Evolutionary conservation across 1,284 basidiomycete genomes (phyloP).

Genomic region (Ganoderma sinense): DNA sequence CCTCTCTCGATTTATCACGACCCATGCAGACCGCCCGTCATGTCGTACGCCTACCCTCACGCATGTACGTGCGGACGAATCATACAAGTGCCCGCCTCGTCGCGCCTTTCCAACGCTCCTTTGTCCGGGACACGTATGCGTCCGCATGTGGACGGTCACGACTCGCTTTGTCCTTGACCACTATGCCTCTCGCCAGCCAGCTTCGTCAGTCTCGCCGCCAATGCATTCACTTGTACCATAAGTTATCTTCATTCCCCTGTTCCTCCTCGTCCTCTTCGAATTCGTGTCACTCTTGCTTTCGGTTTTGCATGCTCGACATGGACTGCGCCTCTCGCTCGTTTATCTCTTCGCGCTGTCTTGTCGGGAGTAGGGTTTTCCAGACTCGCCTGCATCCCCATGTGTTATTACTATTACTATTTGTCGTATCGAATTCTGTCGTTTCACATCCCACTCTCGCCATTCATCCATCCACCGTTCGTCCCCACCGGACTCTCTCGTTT

Average conservation of each 20-base stretch:
- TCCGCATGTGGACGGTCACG: conserved; percentile 22
- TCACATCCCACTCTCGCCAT: not conserved
- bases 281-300: conserved; percentile 30
- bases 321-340: conserved; percentile 25
- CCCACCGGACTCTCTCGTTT: not conserved
- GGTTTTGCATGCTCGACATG: conserved; percentile 21
- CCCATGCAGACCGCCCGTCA: conserved; percentile 10
- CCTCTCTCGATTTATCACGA: conserved; percentile 26
- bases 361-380: conserved; percentile 26
- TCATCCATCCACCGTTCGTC: not conserved
- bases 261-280: conserved; percentile 19
- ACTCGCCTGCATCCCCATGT: conserved; percentile 33
- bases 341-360: conserved; percentile 29
- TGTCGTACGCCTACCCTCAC: conserved; percentile 17
- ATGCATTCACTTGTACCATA: conserved; percentile 26
- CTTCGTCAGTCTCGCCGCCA: conserved; percentile 25
- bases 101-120: conserved; percentile 31
- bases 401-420: conserved; percentile 31
- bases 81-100: conserved; percentile 25
- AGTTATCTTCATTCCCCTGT: conserved; percentile 25
- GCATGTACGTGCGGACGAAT: conserved; percentile 8
- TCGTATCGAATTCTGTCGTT: conserved; percentile 4
- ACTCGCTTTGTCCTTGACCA: conserved; percentile 33
- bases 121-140: conserved; percentile 33
- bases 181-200: conserved; percentile 32